Evolutionary conservation across 2,329 filamentous ascomycete species (phyloP).

Genomic region (Talaromyces albobiverticillius): DNA sequence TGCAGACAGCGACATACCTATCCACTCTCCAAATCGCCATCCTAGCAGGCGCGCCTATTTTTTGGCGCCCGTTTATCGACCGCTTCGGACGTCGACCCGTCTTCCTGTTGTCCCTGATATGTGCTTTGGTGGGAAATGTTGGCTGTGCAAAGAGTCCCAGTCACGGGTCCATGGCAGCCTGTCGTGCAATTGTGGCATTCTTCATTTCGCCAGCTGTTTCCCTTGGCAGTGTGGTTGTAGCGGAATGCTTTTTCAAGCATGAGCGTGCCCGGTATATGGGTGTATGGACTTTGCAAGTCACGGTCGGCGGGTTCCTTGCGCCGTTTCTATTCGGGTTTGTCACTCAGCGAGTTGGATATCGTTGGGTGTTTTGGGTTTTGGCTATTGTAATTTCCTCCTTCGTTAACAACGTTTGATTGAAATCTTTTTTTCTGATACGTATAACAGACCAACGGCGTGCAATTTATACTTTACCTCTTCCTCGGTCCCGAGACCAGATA

Average conservation of each 20-base stretch:
- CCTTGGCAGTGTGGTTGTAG: conserved; percentile 57
- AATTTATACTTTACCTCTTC: conserved; percentile 58
- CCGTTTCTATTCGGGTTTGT: conserved; percentile 43
- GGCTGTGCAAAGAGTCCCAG: conserved; percentile 51
- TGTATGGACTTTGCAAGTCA: conserved; percentile 54
- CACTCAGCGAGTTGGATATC: conserved; percentile 50
- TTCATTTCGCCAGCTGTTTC: conserved; percentile 55
- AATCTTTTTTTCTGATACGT: neutral
- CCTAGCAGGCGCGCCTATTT: conserved; percentile 52
- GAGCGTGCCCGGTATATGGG: conserved; percentile 56
- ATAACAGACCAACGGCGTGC: conserved; percentile 54
- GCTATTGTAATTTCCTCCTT: conserved; percentile 46
- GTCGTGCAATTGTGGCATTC: conserved; percentile 53
- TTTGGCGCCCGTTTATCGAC: conserved; percentile 57
- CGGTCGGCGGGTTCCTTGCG: conserved; percentile 46
- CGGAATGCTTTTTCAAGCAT: conserved; percentile 57
- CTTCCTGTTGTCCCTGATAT: conserved; percentile 51
- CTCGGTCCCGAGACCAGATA: conserved; percentile 57
- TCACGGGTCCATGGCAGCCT: conserved; percentile 52
- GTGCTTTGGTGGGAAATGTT: conserved; percentile 50
- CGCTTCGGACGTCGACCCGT: conserved; percentile 55
- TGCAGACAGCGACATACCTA: conserved; percentile 53
- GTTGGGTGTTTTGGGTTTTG: conserved; percentile 59
- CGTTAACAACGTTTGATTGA: neutral
- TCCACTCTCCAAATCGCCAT: conserved; percentile 55